Evolutionary conservation across 441 rosid species (phyloP).

Genomic region (Pelargonium exstipulatum): DNA sequence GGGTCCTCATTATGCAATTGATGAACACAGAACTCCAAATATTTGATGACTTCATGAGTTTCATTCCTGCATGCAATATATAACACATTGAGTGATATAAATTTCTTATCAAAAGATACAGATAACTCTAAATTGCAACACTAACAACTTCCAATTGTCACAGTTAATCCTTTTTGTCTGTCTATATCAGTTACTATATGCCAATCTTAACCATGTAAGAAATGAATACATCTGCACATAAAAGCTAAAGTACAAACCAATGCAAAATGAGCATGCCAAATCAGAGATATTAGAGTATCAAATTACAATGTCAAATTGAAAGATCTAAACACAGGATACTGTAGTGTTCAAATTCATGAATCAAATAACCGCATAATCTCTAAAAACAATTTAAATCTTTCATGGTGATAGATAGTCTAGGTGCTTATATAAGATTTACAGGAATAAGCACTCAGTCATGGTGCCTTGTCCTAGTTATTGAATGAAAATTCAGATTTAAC

Average conservation of each 20-base stretch:
- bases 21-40: slow-evolving; percentile 89
- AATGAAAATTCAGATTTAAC: not conserved
- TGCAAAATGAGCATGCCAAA: not conserved
- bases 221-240: not conserved
- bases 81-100: slow-evolving; percentile 7
- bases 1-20: slow-evolving; percentile 93
- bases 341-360: not conserved
- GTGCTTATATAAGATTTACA: not conserved
- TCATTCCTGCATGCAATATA: slow-evolving; percentile 68
- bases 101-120: slow-evolving; percentile 7
- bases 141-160: slow-evolving; percentile 7
- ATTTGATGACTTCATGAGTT: slow-evolving; percentile 97
- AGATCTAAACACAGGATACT: not conserved
- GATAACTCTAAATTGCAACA: slow-evolving; percentile 4
- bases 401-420: not conserved
- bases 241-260: slow-evolving; percentile 1
- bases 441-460: not conserved
- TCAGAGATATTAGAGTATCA: not conserved
- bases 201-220: not conserved
- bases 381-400: not conserved
- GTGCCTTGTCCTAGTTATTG: not conserved
- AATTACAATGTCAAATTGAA: not conserved
- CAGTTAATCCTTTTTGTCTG: not conserved
- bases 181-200: slow-evolving; percentile 5
- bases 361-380: slow-evolving; percentile 5